A percentile compares a stretch with the other conserved stretches of the same genome.
These are phyloP conservation scores for Sporopachydermia lactativora DNA, from an alignment of 805 yeast genomes.

Conservation along the genomic window DNA sequence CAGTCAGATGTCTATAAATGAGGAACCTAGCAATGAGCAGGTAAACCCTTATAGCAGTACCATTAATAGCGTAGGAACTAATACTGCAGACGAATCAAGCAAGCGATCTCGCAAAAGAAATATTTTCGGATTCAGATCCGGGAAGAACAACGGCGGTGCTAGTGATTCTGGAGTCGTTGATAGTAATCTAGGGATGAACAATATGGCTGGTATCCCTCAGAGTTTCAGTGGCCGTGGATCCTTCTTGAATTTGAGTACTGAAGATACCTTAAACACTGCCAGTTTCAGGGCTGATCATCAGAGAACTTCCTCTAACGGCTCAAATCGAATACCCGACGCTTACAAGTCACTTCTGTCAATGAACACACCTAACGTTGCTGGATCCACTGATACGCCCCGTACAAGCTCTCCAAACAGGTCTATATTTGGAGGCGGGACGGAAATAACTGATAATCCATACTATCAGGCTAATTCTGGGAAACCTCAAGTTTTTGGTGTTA, in stretches of 20 bases:
- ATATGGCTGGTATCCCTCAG: too few relatives aligned
- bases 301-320: too few relatives aligned
- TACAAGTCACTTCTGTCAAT: background rate
- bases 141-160: too few relatives aligned
- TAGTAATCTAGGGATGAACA: too few relatives aligned
- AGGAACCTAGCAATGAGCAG: background rate
- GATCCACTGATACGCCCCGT: background rate
- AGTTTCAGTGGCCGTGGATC: too few relatives aligned
- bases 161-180: too few relatives aligned
- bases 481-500: constrained; percentile 46
- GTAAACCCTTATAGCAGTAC: background rate
- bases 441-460: too few relatives aligned
- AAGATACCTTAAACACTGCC: too few relatives aligned
- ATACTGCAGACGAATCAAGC: constrained; percentile 20
- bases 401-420: background rate
- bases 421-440: too few relatives aligned
- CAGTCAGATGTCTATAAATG: too few relatives aligned
- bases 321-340: background rate
- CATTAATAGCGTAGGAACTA: background rate
- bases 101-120: constrained; percentile 41
- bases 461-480: background rate
- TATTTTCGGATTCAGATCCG: constrained; percentile 40
- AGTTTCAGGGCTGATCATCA: too few relatives aligned
- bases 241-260: too few relatives aligned
- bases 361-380: background rate